Base-by-base conservation (phyloP, 1,139 yeast genomes). In the Lodderomyces jiufengensis region DNA sequence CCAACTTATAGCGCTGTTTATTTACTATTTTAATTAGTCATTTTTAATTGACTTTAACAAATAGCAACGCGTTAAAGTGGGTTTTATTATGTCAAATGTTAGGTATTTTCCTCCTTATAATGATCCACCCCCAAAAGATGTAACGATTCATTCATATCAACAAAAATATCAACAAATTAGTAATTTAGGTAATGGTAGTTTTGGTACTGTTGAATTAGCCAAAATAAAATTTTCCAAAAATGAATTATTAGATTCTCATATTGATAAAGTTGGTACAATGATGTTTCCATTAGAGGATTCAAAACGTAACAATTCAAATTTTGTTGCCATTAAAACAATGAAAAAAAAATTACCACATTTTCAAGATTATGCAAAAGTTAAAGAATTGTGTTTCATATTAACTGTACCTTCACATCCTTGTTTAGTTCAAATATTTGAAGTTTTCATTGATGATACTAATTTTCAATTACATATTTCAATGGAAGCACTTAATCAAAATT, bases 251-350 rank as follows among this genome's bases (percentile, higher is more conserved):
- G 40, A 39, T 15, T 29, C 43, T 11, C 45, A 41, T 14, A 10
- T 5, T 1, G 39, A 41, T 15, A 55, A 54, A 26, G 34, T 33
- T 10, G 73, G 71, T 3, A 78, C 84, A 0, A 55, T 81, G 44
- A 51, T 81, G 53, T 72, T 73, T 22, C 81, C 78, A 0, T 46
- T 70, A 20, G 41, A 40, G 2, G 66, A 63, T 26, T 44, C 63
- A 1, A 42, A 44, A 29, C 50, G 55, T 32, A 35, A 50, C 29
- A 24, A 23, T n/a, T 51, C 57, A 30, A 68, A 75, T 27, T 57
- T 81, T 39, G 95, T 88, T 34, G 98, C 98, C 2, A 75, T 92
- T 38, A 92, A 92, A 57, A 79, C 86, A 5, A 79, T 90, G 82
- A 78, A 77, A 40, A 72, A 73, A 40, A 65, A 69, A 41, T 55